Base-by-base conservation (phyloP, 2,329 filamentous ascomycete species). In the Penicillium crustosum region DNA sequence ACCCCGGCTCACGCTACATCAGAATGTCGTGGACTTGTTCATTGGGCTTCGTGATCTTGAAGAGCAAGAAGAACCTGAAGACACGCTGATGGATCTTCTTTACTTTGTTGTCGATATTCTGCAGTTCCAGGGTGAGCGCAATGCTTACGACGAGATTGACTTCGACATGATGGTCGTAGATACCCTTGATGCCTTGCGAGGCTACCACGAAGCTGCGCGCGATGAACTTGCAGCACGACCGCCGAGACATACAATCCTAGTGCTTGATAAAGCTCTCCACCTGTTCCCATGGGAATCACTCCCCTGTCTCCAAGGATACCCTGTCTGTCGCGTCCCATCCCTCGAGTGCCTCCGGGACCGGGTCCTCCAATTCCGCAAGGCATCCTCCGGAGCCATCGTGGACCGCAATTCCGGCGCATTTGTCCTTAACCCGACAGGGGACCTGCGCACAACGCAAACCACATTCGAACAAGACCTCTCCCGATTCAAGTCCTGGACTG, bases 61-160 rank as follows among this genome's bases (percentile, higher is more conserved):
- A 0, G 82, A 83, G 8, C 83, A 87, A 2, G 85, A 87, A 57
- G 91, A 96, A 61, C 83, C 95, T 23, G 93, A 97, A 62, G 93
- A 97, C 68, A 86, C 89, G 0, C 78, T 99, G n/a, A 91, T 89
- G 65, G 94, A 99, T 71, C 79, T 99, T 29, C 83, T 99, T 4
- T 97, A 97, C 76, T 97, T 97, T 71, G 90, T 97, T 1, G 88
- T 99, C 6, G 94, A 99, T 68, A 93, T 97, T 51, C 81, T 99
- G 3, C 94, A 97, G 72, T 97, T 99, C 74, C 91, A 96, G 66
- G 94, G 94, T 17, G 95, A 99, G 76, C 85, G 87, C 48, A 99
- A 97, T 70, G 94, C 95, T 0, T 97, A 97, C 75, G 94, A 99
- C 67, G 94, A 99, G 77, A 90, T 99, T 61, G 93, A 97, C 74